These are phyloP conservation scores for Podaxis sp. DNA, from an alignment of 768 basidiomycete species.

Conservation along the genomic window DNA sequence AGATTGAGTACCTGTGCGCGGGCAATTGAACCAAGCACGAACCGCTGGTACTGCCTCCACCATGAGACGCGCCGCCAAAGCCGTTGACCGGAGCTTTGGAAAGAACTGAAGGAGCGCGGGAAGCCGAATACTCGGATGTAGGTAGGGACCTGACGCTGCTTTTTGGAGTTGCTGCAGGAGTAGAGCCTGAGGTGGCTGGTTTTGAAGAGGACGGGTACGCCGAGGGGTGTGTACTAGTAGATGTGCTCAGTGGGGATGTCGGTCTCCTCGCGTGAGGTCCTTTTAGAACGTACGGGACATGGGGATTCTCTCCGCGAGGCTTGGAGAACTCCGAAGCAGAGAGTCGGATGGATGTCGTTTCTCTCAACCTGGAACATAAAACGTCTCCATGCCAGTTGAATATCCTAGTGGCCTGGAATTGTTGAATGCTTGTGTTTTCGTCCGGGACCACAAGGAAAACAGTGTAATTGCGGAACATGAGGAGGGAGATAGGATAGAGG, in stretches of 20 bases:
- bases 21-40: background rate
- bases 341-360: background rate
- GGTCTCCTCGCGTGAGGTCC: too few relatives aligned
- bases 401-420: background rate
- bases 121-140: background rate
- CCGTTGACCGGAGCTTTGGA: background rate
- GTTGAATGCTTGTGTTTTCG: background rate
- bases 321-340: background rate
- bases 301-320: too few relatives aligned
- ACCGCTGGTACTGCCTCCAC: background rate
- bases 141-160: background rate
- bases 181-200: background rate
- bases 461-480: slow-evolving; percentile 10
- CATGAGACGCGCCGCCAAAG: background rate
- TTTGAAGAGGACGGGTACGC: background rate
- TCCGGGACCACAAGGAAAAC: slow-evolving; percentile 4
- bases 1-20: background rate
- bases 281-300: too few relatives aligned
- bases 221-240: background rate
- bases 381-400: background rate
- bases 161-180: background rate
- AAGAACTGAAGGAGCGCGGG: background rate
- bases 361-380: background rate
- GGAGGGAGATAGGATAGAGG: slow-evolving; percentile 7
- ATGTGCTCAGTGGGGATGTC: background rate